These are phyloP conservation scores for Fusarium sp. DNA, from an alignment of 2,329 filamentous ascomycete species.

Conservation along the genomic window DNA sequence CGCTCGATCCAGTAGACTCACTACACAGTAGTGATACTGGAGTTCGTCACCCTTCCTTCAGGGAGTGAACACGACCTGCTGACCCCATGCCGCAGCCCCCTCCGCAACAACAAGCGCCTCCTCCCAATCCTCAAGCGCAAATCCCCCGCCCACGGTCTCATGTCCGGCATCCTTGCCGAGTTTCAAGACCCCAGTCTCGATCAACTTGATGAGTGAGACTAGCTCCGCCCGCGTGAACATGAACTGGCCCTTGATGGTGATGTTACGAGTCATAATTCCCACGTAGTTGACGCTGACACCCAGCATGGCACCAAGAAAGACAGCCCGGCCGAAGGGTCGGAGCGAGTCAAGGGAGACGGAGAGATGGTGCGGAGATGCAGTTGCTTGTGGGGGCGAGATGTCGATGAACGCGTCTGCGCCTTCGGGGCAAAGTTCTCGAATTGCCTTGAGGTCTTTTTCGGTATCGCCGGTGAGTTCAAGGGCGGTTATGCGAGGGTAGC, in stretches of 20 bases:
- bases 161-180: conserved; percentile 27
- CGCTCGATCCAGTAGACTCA: background rate
- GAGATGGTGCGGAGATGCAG: conserved; percentile 16
- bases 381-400: conserved; percentile 24
- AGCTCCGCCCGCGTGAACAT: conserved; percentile 31
- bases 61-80: conserved; percentile 26
- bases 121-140: conserved; percentile 30
- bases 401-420: conserved; percentile 34
- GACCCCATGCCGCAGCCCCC: conserved; percentile 20
- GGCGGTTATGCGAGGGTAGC: background rate
- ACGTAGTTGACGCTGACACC: conserved; percentile 28
- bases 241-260: conserved; percentile 24
- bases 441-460: background rate
- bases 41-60: background rate
- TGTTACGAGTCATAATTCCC: conserved; percentile 10
- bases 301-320: conserved; percentile 26
- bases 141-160: conserved; percentile 11
- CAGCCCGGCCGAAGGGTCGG: background rate
- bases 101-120: conserved; percentile 10
- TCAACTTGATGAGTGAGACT: conserved; percentile 22
- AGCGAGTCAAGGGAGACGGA: conserved; percentile 5
- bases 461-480: conserved; percentile 26
- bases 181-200: conserved; percentile 25
- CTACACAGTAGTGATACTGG: background rate
- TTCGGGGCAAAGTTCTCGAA: background rate